These are phyloP conservation scores for Schizochytrium sp. DNA, from an alignment of 108 stramenopile species.

Conservation along the genomic window DNA sequence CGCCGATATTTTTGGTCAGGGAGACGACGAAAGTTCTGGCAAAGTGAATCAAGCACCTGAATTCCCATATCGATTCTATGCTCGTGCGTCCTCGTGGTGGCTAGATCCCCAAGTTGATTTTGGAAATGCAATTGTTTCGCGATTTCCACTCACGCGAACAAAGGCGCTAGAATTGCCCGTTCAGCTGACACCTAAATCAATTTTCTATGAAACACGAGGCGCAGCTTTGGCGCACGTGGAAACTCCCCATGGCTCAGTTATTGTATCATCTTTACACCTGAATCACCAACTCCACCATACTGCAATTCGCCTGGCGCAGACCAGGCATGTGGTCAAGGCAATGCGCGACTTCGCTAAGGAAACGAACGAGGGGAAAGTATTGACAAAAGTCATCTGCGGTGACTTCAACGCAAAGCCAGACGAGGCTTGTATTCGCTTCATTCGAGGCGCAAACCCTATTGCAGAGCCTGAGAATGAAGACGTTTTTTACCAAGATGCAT, in stretches of 20 bases:
- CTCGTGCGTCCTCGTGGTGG: constrained; percentile 39
- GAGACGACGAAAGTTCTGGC: neutral
- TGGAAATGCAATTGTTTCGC: constrained; percentile 33
- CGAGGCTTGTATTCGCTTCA: constrained; percentile 32
- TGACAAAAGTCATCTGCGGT: constrained; percentile 14
- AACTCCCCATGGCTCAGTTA: constrained; percentile 8
- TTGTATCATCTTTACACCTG: neutral
- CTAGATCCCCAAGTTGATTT: neutral
- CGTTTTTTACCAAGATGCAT: constrained; percentile 1
- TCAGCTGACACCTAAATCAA: neutral
- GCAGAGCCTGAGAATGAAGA: neutral
- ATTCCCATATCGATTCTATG: neutral
- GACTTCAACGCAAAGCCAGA: constrained; percentile 53
- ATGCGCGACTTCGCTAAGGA: neutral
- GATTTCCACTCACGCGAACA: constrained; percentile 13
- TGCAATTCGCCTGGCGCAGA: neutral
- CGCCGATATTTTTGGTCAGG: constrained; percentile 41
- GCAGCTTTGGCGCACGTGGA: neutral
- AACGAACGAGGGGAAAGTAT: neutral
- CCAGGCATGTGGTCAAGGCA: neutral
- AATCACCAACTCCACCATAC: constrained; percentile 39
- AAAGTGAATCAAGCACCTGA: neutral
- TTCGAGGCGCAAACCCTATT: constrained; percentile 13
- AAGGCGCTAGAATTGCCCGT: constrained; percentile 1
- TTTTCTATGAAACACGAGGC: constrained; percentile 10